Conservation (phyloP, 345 rosid genomes). For the Brassica rapa region DNA sequence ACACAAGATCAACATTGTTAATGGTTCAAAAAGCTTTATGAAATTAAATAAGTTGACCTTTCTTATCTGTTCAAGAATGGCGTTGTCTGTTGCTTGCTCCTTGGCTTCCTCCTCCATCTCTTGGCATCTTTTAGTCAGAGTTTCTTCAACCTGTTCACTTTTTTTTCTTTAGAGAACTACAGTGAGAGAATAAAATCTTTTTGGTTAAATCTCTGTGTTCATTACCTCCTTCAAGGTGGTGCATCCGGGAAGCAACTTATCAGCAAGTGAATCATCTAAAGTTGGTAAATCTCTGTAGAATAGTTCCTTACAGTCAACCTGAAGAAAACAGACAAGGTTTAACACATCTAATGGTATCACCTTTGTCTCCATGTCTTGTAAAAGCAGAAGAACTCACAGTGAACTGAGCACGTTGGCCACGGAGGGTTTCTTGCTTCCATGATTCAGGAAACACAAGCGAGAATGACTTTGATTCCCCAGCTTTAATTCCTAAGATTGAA, state of each 20-base stretch:
- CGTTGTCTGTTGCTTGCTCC: constrained; percentile 95
- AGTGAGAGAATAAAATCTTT: not conserved
- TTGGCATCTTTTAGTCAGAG: constrained; percentile 63
- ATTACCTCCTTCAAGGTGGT: constrained; percentile 71
- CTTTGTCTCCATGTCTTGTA: not conserved
- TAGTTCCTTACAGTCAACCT: constrained; percentile 89
- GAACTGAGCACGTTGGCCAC: constrained; percentile 83
- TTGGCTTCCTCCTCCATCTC: constrained; percentile 76
- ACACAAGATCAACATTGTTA: constrained; percentile 8
- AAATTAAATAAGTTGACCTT: constrained; percentile 50
- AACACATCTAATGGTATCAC: not conserved
- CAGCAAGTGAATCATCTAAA: constrained; percentile 81
- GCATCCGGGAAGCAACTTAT: constrained; percentile 82
- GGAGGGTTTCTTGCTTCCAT: constrained; percentile 85
- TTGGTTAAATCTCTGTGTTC: not conserved
- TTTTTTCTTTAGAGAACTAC: constrained; percentile 12
- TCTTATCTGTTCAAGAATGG: constrained; percentile 81
- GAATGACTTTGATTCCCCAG: constrained; percentile 79
- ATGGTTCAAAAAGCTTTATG: not conserved
- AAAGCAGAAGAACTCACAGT: constrained; percentile 66
- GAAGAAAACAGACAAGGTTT: constrained; percentile 6
- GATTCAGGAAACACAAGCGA: constrained; percentile 79
- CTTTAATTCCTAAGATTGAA: constrained; percentile 66
- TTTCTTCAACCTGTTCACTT: constrained; percentile 70
- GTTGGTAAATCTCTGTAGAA: constrained; percentile 80